Evolutionary conservation across 176 grass and related monocot species (phyloP), one percentile per base, ranked within the genome.

Genomic region (Hsuehochloa calcarea): DNA sequence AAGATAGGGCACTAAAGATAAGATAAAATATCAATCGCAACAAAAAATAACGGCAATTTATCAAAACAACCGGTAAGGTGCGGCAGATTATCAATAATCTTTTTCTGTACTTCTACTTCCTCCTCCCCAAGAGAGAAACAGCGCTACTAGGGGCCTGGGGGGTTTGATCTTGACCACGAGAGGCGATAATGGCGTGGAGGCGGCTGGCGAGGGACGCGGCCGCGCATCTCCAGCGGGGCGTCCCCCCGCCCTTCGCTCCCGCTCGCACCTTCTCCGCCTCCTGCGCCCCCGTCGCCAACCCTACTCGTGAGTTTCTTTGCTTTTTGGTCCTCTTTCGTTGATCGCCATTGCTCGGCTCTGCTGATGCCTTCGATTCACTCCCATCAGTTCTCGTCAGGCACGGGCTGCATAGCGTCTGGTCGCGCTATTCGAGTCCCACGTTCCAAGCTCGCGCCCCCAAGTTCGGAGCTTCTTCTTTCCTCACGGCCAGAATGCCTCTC

Each of bases 141-240:
- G 26, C 25, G 11, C 23, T 22, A 29, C 52, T 23, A 61, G 9
- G 6, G 19, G 25, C 10, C 1, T 13, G 11, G 45, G 39, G 75
- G 39, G 14, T 41, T 65, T 27, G 77, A 65, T 50, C n/a, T 27
- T 8, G 70, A 20, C 54, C 12, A 72, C 15, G 67, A 31, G 69
- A 58, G 29, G 43, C 4, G 82, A 17, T 6, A 45, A 88, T 91
- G 90, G 78, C 90, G 38, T 91, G 65, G 66, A 47, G 90, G 80
- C 75, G 41, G 23, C 68, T 84, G 31, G 61, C 68, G 31, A 74
- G 25, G 74, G 68, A 44, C 12, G 80, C 25, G 29, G 40, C 66
- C 29, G 79, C 60, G 40, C 62, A 54, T 56, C 85, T 80, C 50
- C 76, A 71, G 27, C 85, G 63, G 22, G 77, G 70, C 75, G 43